Percentiles rank a stretch among this genome's conserved stretches.
phyloP scores from a whole-genome alignment of 75 land plant genomes.

The Larix kaempferi region DNA sequence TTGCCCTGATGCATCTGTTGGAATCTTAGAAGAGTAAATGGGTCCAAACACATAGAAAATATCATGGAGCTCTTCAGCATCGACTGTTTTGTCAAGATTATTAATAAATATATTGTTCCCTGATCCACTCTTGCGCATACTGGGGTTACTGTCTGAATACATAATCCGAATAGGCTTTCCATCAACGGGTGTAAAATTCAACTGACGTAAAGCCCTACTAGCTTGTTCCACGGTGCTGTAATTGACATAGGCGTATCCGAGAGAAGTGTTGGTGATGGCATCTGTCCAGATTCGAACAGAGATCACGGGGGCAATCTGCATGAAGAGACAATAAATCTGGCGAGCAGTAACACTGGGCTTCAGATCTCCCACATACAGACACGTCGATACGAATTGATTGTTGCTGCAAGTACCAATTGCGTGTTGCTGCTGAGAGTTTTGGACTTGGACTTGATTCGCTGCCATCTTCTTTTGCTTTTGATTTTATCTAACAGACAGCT shows the following conservation, averaged over 20 bases:
- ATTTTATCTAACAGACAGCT: no score
- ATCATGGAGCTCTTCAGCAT: constrained; percentile 19
- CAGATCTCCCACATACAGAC: constrained; percentile 19
- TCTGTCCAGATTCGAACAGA: constrained; percentile 16
- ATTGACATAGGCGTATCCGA: constrained; percentile 23
- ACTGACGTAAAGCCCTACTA: constrained; percentile 57
- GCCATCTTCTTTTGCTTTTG: no score
- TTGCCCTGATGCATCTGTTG: constrained; percentile 68
- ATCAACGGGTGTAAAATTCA: constrained; percentile 72
- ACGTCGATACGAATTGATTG: no score
- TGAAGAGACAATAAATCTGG: constrained; percentile 19
- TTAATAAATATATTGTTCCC: constrained; percentile 80
- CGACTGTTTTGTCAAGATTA: constrained; percentile 36
- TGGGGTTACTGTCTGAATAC: constrained; percentile 75
- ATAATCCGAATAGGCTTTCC: constrained; percentile 70
- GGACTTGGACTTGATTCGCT: no score
- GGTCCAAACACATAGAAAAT: constrained; percentile 65
- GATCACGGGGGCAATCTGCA: constrained; percentile 3
- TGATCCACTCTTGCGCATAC: constrained; percentile 58
- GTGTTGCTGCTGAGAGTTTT: no score
- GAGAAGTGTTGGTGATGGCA: constrained; percentile 12
- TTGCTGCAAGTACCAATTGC: no score
- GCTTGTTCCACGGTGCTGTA: constrained; percentile 31
- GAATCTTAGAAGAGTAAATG: constrained; percentile 84
- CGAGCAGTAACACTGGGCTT: constrained; percentile 11